A percentile compares a stretch with the other conserved stretches of the same genome.
Evolutionary conservation across 768 basidiomycete species (phyloP).

Genomic region (Favolaschia claudopus): DNA sequence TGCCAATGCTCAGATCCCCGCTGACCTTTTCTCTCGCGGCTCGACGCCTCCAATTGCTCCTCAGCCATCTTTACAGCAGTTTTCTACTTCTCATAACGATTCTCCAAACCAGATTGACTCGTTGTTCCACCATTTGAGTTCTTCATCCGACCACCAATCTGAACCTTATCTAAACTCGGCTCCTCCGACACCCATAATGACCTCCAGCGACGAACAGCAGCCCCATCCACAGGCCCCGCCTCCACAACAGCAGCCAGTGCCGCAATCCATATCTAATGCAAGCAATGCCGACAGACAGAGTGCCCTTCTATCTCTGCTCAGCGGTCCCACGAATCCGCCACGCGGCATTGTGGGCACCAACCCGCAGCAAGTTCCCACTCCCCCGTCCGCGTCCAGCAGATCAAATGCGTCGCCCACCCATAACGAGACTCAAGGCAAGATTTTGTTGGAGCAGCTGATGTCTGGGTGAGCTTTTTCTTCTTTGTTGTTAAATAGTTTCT

Average conservation of each 20-base stretch:
- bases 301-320: constrained; percentile 75
- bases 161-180: constrained; percentile 43
- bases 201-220: constrained; percentile 51
- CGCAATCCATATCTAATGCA: constrained; percentile 49
- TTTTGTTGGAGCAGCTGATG: constrained; percentile 83
- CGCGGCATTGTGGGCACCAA: constrained; percentile 35
- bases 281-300: constrained; percentile 73
- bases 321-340: constrained; percentile 45
- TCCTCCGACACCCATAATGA: constrained; percentile 50
- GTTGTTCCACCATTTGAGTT: constrained; percentile 65
- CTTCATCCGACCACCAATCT: constrained; percentile 49
- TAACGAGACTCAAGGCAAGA: constrained; percentile 75
- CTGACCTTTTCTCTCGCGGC: constrained; percentile 63
- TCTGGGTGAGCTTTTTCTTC: constrained; percentile 64
- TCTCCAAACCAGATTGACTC: constrained; percentile 71
- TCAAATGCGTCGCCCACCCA: constrained; percentile 63
- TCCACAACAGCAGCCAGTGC: constrained; percentile 43
- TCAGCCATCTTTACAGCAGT: constrained; percentile 45
- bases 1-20: constrained; percentile 39
- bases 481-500: constrained; percentile 11
- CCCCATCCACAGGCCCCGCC: constrained; percentile 34
- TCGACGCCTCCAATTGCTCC: constrained; percentile 56
- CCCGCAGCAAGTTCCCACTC: constrained; percentile 73
- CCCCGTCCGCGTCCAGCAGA: constrained; percentile 67
- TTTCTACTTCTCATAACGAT: constrained; percentile 44